These are phyloP conservation scores for Exophiala mesophila DNA, from an alignment of 2,329 filamentous ascomycete species.

Conservation along the genomic window DNA sequence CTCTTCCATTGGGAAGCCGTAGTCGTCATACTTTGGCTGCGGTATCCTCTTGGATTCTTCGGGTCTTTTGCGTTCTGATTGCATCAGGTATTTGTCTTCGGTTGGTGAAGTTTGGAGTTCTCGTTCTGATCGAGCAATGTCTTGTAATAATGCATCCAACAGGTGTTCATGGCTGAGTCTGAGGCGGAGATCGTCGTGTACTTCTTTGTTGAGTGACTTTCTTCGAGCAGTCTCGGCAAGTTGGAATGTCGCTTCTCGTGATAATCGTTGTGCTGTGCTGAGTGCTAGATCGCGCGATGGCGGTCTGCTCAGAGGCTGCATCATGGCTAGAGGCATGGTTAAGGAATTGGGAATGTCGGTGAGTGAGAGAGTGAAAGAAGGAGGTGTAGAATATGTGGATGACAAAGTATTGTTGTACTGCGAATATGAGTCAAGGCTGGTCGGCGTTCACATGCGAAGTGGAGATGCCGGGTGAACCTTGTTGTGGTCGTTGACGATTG, in stretches of 20 bases:
- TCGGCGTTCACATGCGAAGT: conserved; percentile 10
- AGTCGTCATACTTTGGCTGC: conserved; percentile 20
- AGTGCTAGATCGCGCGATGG: conserved; percentile 20
- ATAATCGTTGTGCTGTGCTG: conserved; percentile 14
- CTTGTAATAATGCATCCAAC: conserved; percentile 22
- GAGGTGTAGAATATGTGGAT: not conserved
- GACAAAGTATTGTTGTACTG: not conserved
- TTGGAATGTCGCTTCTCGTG: conserved; percentile 25
- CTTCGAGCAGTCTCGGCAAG: conserved; percentile 23
- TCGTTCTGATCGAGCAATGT: conserved; percentile 24
- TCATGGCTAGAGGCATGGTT: conserved; percentile 20
- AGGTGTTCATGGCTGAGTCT: conserved; percentile 25
- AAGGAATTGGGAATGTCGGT: not conserved
- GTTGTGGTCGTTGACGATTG: conserved; percentile 10
- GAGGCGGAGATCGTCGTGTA: conserved; percentile 23
- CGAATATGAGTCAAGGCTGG: not conserved
- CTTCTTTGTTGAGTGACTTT: conserved; percentile 20
- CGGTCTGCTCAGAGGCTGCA: conserved; percentile 19
- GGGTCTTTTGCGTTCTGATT: conserved; percentile 14
- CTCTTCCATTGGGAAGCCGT: conserved; percentile 23
- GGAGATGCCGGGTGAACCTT: conserved; percentile 11
- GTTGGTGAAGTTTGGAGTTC: conserved; percentile 25
- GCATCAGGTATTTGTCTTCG: conserved; percentile 20
- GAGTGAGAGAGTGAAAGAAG: not conserved
- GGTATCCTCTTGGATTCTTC: conserved; percentile 8